Base-by-base conservation (phyloP, 176 grass and related monocot genomes). In the Carex cristatella region DNA sequence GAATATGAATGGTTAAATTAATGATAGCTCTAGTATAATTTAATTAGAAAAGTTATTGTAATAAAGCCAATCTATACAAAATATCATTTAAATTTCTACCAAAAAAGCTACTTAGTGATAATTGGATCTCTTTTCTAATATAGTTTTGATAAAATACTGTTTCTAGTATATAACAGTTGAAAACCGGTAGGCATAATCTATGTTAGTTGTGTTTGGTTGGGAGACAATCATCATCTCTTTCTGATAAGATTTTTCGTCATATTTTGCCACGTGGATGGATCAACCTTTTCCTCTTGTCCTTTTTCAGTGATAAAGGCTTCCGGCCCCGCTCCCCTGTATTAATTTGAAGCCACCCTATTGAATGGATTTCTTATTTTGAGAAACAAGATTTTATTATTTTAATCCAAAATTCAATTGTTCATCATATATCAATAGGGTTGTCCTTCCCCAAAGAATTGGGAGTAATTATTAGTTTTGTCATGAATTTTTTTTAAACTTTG, bases 161-260 rank as follows among this genome's bases (percentile, higher is more conserved):
- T 40, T 40, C 0, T 40, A 40, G 38, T 40, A 40, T 40, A 40
- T 23, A 23, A 54, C n/a, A 38, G 65, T 38, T 80, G 28, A 57
- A 82, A 82, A 66, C 7, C 10, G 38, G 80, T 82, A 82, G 61
- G 80, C 44, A 31, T 62, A 31, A 76, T 76, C 46, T 76, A 76
- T 14, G 80, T 82, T 82, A 82, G 80, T 82, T 67, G 80, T 82
- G 80, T 64, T 82, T 82, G 80, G 80, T 82, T 82, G 59, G 80
- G 61, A 82, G 80, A 67, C 35, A 38, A 65, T 67, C 80, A 63
- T 63, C 28, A 82, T 67, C 80, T 67, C 80, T 82, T 82, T 82
- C 38, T 67, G 38, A 82, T 82, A 82, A 82, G n/a, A 67, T 82
- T 18, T 82, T 33, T n/a, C 6, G 61, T 82, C 80, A 44, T 46